Conservation (phyloP, 768 basidiomycete genomes). For the Lentinula lateritia region DNA sequence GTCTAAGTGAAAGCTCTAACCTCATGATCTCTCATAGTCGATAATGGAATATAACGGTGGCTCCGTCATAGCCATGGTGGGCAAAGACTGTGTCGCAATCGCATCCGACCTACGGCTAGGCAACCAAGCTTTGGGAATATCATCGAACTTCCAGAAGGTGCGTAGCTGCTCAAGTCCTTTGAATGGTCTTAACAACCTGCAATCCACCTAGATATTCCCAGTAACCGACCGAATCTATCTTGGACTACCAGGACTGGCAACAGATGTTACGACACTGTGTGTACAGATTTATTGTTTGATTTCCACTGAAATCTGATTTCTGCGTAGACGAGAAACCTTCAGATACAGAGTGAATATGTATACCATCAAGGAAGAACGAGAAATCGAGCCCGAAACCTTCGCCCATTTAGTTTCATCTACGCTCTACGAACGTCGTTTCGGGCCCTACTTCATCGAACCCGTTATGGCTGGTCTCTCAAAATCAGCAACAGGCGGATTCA, state of each 20-base stretch:
- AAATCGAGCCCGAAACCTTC: conserved; percentile 95
- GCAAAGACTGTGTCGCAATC: conserved; percentile 98
- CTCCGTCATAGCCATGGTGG: conserved; percentile 98
- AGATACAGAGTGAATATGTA: conserved; percentile 98
- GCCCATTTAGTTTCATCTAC: conserved; percentile 93
- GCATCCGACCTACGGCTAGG: conserved; percentile 93
- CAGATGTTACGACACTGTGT: conserved; percentile 90
- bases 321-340: conserved; percentile 75
- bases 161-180: conserved; percentile 8
- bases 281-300: conserved; percentile 16
- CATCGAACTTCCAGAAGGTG: conserved; percentile 94
- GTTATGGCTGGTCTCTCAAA: conserved; percentile 89
- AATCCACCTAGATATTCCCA: conserved; percentile 72
- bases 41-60: conserved; percentile 95
- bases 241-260: conserved; percentile 88
- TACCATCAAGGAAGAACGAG: conserved; percentile 97
- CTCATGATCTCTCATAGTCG: conserved; percentile 45
- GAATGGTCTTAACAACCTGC: conserved; percentile 7
- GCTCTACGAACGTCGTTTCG: conserved; percentile 92
- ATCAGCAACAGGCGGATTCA: conserved; percentile 62
- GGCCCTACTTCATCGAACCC: conserved; percentile 94
- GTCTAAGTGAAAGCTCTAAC: conserved; percentile 7
- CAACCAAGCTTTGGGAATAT: conserved; percentile 78
- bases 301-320: background rate
- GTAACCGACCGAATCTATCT: conserved; percentile 89